Base-by-base conservation (phyloP, 345 rosid species). In the Corchorus capsularis region DNA sequence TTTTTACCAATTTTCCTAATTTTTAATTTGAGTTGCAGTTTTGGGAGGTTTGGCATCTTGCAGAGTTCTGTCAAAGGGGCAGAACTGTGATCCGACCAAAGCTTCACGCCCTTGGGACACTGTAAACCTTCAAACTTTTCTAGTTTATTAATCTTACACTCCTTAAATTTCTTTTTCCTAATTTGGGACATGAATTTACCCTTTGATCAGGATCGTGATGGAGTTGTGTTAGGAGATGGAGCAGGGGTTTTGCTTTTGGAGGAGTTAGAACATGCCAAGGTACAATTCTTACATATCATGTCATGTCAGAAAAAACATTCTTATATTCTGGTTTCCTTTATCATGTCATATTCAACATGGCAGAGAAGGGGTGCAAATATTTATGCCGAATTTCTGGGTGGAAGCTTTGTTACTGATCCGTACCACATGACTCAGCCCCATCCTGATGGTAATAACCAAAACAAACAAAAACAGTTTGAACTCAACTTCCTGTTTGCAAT, bases 181-280 rank as follows among this genome's bases (percentile, higher is more conserved):
- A 27, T 27, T 27, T 27, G 27, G 27, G 27, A 27, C 27, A 27
- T 1, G 27, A 27, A 27, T 41, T 8, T 45, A 45, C 47, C 0
- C 6, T 8, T 5, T 45, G 47, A 45, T 81, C 90, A 94, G 97
- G 84, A 75, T 80, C 94, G 98, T 71, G 98, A 94, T 89, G 98
- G 98, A 79, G 89, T 94, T 63, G 98, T 94, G 34, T 88, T 94
- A 89, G 98, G 98, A 14, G 97, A 94, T 81, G 98, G 98, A 87
- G 92, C 97, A 8, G 96, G 98, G 52, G 97, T 91, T 83, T 80
- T 94, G 82, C 92, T 94, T 78, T 79, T 94, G 85, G 98, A 93
- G 82, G 97, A 93, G 78, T 77, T 93, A 68, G 98, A 94, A 81
- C 98, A 94, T 89, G 98, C 98, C 57, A 91, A 92, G 98, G 98